Conservation (phyloP, 1,284 basidiomycete genomes). For the Sphaerobolus stellatus region DNA sequence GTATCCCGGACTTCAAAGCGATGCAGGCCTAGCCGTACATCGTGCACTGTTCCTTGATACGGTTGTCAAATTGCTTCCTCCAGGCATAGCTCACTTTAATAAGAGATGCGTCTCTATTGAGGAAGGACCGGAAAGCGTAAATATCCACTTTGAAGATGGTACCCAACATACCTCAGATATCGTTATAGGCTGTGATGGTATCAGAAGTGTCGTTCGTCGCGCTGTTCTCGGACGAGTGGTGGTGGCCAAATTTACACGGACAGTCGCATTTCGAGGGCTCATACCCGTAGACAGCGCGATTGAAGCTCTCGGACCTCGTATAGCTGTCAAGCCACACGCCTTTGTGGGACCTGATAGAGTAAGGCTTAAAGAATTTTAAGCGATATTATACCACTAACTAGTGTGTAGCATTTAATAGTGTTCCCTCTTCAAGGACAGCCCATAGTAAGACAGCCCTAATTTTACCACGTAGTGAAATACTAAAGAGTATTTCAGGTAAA, state of each 20-base stretch:
- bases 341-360: conserved; percentile 15
- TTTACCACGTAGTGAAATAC: not conserved
- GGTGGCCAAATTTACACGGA: conserved; percentile 24
- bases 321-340: not conserved
- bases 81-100: conserved; percentile 45
- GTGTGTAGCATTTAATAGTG: conserved; percentile 59
- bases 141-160: conserved; percentile 39
- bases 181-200: conserved; percentile 19
- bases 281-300: conserved; percentile 24
- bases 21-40: conserved; percentile 42
- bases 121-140: conserved; percentile 11
- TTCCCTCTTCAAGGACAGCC: conserved; percentile 50
- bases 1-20: conserved; percentile 36
- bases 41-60: conserved; percentile 51
- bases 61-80: conserved; percentile 45
- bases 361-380: no score
- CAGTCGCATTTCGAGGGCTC: conserved; percentile 22
- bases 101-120: conserved; percentile 44
- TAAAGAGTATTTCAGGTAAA: conserved; percentile 42
- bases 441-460: conserved; percentile 34
- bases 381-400: no score
- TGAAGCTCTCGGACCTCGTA: conserved; percentile 13
- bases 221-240: conserved; percentile 4
- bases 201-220: conserved; percentile 10
- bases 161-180: conserved; percentile 9